Evolutionary conservation across 2,329 filamentous ascomycete genomes (phyloP).

Genomic region (Calonectria honghensis): DNA sequence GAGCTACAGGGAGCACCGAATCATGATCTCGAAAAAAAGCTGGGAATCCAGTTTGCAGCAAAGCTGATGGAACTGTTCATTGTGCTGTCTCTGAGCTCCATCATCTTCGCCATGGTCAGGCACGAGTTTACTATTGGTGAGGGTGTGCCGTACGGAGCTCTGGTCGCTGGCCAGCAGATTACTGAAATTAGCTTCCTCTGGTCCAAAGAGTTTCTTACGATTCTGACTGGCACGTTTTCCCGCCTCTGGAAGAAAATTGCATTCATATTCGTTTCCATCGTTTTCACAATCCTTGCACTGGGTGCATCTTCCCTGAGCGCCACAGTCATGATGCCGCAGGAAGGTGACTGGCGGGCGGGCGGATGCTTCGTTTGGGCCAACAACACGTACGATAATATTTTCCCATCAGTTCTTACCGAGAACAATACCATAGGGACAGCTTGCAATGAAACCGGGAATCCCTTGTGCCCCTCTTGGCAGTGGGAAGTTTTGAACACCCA

Average conservation of each 20-base stretch:
- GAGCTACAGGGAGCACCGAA: slow-evolving; percentile 46
- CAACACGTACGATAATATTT: slow-evolving; percentile 42
- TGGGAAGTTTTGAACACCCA: slow-evolving; percentile 49
- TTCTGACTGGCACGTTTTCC: slow-evolving; percentile 45
- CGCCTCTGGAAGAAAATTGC: slow-evolving; percentile 46
- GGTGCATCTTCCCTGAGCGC: slow-evolving; percentile 49
- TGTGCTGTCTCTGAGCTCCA: slow-evolving; percentile 44
- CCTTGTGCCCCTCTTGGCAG: slow-evolving; percentile 48
- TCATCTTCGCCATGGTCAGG: slow-evolving; percentile 47
- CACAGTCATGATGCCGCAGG: slow-evolving; percentile 50
- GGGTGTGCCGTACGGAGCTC: slow-evolving; percentile 47
- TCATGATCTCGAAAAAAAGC: slow-evolving; percentile 47
- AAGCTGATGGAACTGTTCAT: slow-evolving; percentile 52
- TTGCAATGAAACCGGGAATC: slow-evolving; percentile 43
- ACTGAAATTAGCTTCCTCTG: slow-evolving; percentile 49
- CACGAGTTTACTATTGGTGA: slow-evolving; percentile 46
- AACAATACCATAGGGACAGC: slow-evolving; percentile 33
- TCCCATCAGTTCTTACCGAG: slow-evolving; percentile 35
- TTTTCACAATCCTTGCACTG: slow-evolving; percentile 46
- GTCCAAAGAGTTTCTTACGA: slow-evolving; percentile 48
- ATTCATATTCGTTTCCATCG: slow-evolving; percentile 40
- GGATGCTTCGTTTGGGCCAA: slow-evolving; percentile 48
- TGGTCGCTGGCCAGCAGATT: slow-evolving; percentile 48
- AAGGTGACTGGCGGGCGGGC: slow-evolving; percentile 47
- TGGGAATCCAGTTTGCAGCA: slow-evolving; percentile 47